Percentiles rank a stretch among this genome's conserved stretches.
Evolutionary conservation across 1,139 yeast species (phyloP).

Genomic region (Kluyveromyces sp.): DNA sequence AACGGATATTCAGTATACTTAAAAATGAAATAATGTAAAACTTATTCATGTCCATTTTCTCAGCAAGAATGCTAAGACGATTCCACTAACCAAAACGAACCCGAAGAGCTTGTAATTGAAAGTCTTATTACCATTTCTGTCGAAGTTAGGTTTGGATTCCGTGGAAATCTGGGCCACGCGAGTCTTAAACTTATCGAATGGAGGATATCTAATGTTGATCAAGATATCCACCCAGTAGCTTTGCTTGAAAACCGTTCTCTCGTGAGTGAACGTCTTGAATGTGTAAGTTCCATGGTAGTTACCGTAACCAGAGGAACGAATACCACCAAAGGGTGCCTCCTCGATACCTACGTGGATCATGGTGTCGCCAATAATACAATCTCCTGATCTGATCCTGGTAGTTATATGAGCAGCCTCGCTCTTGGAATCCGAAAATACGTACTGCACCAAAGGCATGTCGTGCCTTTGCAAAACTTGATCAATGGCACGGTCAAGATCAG

Average conservation of each 20-base stretch:
- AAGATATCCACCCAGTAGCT: constrained; percentile 59
- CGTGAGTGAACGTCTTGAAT: constrained; percentile 67
- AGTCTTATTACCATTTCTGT: constrained; percentile 15
- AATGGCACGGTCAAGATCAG: constrained; percentile 43
- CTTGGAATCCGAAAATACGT: constrained; percentile 56
- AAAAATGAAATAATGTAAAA: no score
- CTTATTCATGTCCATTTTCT: not conserved
- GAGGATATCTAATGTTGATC: constrained; percentile 61
- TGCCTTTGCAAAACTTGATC: constrained; percentile 42
- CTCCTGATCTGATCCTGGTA: constrained; percentile 64
- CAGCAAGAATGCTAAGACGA: not conserved
- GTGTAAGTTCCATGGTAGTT: constrained; percentile 76
- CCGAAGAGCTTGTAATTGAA: constrained; percentile 4
- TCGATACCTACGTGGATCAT: constrained; percentile 62
- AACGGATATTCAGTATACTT: no score
- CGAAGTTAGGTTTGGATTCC: constrained; percentile 21
- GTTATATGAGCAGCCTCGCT: constrained; percentile 46
- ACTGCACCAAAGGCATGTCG: constrained; percentile 86
- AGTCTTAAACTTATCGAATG: constrained; percentile 40
- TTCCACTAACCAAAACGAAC: not conserved
- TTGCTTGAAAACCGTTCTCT: constrained; percentile 61
- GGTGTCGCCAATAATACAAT: constrained; percentile 61
- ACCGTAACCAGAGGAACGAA: constrained; percentile 77
- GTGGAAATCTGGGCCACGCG: constrained; percentile 14
- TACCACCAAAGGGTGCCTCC: constrained; percentile 88